Base-by-base conservation (phyloP, 2,329 filamentous ascomycete genomes). In the Cryoendolithus antarcticus region DNA sequence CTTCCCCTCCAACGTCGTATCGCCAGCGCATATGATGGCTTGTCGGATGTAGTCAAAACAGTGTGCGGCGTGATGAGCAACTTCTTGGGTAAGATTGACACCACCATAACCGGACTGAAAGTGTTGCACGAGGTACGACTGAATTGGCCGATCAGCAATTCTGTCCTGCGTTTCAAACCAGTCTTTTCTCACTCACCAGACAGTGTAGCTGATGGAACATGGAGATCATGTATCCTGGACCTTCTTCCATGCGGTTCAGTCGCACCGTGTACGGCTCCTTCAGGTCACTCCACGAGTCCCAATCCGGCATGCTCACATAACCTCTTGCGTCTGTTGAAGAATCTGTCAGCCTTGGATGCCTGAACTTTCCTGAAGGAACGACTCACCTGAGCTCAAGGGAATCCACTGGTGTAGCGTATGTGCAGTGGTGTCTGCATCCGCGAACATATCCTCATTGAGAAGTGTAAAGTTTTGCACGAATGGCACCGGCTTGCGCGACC, bases 31-130 rank as follows among this genome's bases (percentile, higher is more conserved):
- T 47, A 55, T 53, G 13, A 56, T 32, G 8, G 47, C 48, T 33
- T 56, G 54, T 13, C 54, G 46, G n/a, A 55, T 37, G 36, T 56
- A 56, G 39, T 56, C 54, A 32, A 56, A 55, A 38, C 54, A 56
- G 33, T 56, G 54, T 27, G 44, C 42, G 1, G 52, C 48, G 37
- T 56, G 53, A 12, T 47, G 44, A 4, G 45, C 44, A 30, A 41
- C 40, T 28, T 48, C 44, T 31, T 41, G 42, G 9, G 38, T 38
- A 7, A 49, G 39, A 10, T 43, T 42, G 9, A 47, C 48, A 9
- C 52, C 39, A 13, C 45, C 45, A 19, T 42, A 38, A 15, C 36
- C 38, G 19, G 41, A 41, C n/a, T 42, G 30, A 12, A 42, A 34
- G 5, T 40, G 40, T 3, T 42, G 38, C 9, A 40, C 34, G 11